phyloP scores from a whole-genome alignment of 2,329 filamentous ascomycete species.

The Aspergillus ruber region DNA sequence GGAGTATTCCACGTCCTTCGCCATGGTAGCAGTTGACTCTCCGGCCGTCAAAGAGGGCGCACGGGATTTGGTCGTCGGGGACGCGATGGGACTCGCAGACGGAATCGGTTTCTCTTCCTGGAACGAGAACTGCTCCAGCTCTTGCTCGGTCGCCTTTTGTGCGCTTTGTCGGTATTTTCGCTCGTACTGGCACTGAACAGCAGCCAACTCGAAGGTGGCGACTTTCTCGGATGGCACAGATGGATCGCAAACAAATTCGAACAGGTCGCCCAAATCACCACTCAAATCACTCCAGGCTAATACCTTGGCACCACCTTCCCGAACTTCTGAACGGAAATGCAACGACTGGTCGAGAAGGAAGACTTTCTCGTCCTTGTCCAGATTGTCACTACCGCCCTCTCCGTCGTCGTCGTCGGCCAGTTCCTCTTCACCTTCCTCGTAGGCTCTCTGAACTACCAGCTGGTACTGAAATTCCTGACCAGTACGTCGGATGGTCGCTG shows the following conservation, averaged over 20 bases:
- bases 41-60: conserved; percentile 30
- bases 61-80: conserved; percentile 35
- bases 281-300: conserved; percentile 93
- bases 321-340: conserved; percentile 76
- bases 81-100: conserved; percentile 51
- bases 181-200: conserved; percentile 95
- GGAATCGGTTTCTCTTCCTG: conserved; percentile 55
- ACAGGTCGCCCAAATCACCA: conserved; percentile 90
- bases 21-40: conserved; percentile 40
- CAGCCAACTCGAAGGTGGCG: conserved; percentile 71
- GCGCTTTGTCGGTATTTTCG: conserved; percentile 80
- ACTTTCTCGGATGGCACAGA: conserved; percentile 65
- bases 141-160: conserved; percentile 71
- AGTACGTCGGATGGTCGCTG: conserved; percentile 83
- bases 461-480: conserved; percentile 97
- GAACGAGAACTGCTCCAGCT: conserved; percentile 80
- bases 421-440: conserved; percentile 95
- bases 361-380: conserved; percentile 94
- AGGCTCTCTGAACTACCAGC: conserved; percentile 89
- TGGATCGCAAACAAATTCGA: conserved; percentile 90
- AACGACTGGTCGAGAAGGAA: conserved; percentile 91
- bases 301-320: conserved; percentile 74
- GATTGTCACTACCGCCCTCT: conserved; percentile 67
- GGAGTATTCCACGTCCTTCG: conserved; percentile 38
- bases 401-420: conserved; percentile 84